Conservation (phyloP, 2,329 filamentous ascomycete genomes). For the Phyllosticta capitalensis region DNA sequence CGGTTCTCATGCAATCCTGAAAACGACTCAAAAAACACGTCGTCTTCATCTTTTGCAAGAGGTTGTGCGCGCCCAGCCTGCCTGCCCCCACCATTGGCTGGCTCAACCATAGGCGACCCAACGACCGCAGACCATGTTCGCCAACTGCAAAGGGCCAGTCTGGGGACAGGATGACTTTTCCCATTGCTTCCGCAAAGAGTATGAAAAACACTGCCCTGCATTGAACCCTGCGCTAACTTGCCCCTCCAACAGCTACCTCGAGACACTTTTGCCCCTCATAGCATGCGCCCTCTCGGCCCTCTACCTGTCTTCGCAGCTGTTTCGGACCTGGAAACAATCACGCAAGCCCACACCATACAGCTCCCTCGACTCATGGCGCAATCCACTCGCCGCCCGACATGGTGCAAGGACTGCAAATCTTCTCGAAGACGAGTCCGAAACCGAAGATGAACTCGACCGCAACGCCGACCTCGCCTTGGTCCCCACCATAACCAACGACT, state of each 20-base stretch:
- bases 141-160: conserved; percentile 46
- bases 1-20: not conserved
- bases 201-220: conserved; percentile 14
- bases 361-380: conserved; percentile 37
- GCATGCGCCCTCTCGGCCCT: conserved; percentile 61
- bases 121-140: conserved; percentile 37
- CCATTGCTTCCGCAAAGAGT: conserved; percentile 57
- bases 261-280: conserved; percentile 67
- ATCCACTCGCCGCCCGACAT: conserved; percentile 28
- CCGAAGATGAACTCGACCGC: conserved; percentile 52
- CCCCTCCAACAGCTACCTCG: conserved; percentile 54
- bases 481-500: conserved; percentile 41
- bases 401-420: conserved; percentile 20
- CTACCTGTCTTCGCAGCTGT: conserved; percentile 50
- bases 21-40: not conserved
- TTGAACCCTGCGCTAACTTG: conserved; percentile 4
- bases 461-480: conserved; percentile 47
- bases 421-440: conserved; percentile 29
- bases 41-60: not conserved
- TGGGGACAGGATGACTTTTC: conserved; percentile 56
- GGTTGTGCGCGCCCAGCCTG: not conserved
- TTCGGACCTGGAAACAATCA: conserved; percentile 44
- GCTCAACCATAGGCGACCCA: conserved; percentile 18
- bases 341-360: conserved; percentile 51
- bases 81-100: conserved; percentile 3